phyloP scores from a whole-genome alignment of 2,329 filamentous ascomycete species.

The Phialophora chinensis region DNA sequence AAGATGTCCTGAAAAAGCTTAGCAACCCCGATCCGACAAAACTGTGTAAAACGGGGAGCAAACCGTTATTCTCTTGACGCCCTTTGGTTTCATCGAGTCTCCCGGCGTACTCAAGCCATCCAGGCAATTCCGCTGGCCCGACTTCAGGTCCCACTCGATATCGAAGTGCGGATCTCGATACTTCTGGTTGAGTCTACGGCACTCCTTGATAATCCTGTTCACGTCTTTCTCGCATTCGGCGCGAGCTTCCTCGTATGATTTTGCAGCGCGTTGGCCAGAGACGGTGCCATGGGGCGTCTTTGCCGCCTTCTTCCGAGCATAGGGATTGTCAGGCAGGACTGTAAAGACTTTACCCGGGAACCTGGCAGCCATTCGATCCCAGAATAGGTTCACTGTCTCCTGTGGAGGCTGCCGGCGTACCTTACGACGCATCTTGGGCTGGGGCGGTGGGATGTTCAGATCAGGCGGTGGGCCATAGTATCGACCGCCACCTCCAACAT shows the following conservation, averaged over 20 bases:
- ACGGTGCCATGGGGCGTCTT: constrained; percentile 61
- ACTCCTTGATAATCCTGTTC: constrained; percentile 65
- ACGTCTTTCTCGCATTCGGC: constrained; percentile 69
- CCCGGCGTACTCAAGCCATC: constrained; percentile 52
- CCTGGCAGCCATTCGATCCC: constrained; percentile 73
- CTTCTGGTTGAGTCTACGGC: constrained; percentile 78
- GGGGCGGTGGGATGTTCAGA: constrained; percentile 10
- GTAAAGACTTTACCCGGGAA: constrained; percentile 74
- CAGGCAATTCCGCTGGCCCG: constrained; percentile 58
- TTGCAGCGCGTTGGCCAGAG: constrained; percentile 62
- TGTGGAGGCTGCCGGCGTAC: constrained; percentile 60
- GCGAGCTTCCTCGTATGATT: constrained; percentile 75
- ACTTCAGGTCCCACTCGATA: constrained; percentile 76
- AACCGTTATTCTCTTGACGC: constrained; percentile 72
- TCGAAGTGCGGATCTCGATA: constrained; percentile 89
- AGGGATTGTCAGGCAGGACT: constrained; percentile 71
- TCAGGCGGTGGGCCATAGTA: constrained; percentile 23
- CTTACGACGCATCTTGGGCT: constrained; percentile 23
- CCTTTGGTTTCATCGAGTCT: constrained; percentile 64
- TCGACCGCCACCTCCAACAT: constrained; percentile 21
- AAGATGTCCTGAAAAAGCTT: constrained; percentile 69
- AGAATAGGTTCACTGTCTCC: constrained; percentile 72
- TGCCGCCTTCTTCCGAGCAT: constrained; percentile 65
- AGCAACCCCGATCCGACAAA: constrained; percentile 22
- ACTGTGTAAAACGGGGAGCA: constrained; percentile 24